Conservation (phyloP, 2,329 filamentous ascomycete species). For the Neospermospora avenae region DNA sequence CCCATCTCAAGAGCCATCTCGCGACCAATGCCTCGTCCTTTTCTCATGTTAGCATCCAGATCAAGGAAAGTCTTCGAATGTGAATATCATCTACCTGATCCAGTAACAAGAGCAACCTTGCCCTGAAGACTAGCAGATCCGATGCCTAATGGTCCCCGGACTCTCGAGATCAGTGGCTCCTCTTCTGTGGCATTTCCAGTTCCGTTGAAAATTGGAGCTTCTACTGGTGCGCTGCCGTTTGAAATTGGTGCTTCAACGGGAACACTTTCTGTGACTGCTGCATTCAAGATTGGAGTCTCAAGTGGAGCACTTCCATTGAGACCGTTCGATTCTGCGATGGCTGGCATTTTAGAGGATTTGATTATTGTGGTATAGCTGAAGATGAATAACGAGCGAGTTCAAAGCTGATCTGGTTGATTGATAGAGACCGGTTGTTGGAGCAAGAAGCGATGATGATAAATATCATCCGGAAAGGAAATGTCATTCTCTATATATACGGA, state of each 20-base stretch:
- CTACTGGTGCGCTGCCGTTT: not conserved
- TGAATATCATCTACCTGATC: constrained; percentile 26
- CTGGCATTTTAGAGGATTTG: not conserved
- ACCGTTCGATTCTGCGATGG: not conserved
- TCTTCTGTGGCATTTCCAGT: not conserved
- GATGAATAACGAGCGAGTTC: not conserved
- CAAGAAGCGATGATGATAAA: not conserved
- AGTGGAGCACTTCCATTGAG: not conserved
- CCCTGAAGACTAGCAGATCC: constrained; percentile 18
- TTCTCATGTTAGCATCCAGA: not conserved
- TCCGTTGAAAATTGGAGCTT: not conserved
- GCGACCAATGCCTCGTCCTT: constrained; percentile 62
- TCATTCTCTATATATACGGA: not conserved
- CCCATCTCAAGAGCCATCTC: constrained; percentile 65
- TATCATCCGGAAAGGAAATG: not conserved
- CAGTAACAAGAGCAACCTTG: constrained; percentile 37
- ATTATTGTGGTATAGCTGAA: not conserved
- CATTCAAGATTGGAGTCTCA: not conserved
- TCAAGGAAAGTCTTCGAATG: not conserved
- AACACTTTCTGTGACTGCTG: too few species aligned
- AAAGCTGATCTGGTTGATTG: not conserved
- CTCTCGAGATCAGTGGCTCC: not conserved
- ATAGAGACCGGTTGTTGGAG: too few species aligned
- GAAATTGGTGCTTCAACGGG: not conserved
- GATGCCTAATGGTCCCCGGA: constrained; percentile 9